Evolutionary conservation across 108 stramenopile genomes (phyloP).

Genomic region (Skeletonema tropicum): DNA sequence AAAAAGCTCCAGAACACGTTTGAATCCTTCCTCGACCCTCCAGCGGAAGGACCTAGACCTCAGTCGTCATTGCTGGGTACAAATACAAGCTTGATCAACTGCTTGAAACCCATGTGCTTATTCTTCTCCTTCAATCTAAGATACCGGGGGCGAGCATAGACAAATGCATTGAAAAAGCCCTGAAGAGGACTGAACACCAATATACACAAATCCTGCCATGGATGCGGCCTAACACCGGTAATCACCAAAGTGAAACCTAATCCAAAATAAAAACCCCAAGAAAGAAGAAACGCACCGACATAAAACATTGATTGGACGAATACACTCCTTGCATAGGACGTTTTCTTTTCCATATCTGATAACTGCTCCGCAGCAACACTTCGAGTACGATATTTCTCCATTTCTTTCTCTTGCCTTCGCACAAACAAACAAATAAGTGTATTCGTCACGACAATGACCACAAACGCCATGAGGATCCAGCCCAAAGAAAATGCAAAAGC

Average conservation of each 20-base stretch:
- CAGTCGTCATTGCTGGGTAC: not conserved
- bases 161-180: not conserved
- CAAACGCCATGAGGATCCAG: slow-evolving; percentile 6
- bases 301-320: not conserved
- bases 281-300: not conserved
- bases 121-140: not conserved
- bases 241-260: too few relatives aligned
- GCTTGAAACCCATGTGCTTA: not conserved
- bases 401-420: not conserved
- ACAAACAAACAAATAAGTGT: not conserved
- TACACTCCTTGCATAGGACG: not conserved
- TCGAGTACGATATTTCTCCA: not conserved
- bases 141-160: not conserved
- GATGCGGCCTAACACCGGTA: not conserved
- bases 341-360: not conserved
- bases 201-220: not conserved
- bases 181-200: not conserved
- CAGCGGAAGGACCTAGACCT: too few relatives aligned
- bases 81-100: not conserved
- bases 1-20: too few relatives aligned
- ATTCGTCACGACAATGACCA: not conserved
- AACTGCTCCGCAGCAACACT: not conserved
- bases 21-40: too few relatives aligned
- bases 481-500: not conserved
- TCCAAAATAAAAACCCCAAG: too few relatives aligned